Conservation (phyloP, 345 rosid genomes). For the Rhizophora mangle region DNA sequence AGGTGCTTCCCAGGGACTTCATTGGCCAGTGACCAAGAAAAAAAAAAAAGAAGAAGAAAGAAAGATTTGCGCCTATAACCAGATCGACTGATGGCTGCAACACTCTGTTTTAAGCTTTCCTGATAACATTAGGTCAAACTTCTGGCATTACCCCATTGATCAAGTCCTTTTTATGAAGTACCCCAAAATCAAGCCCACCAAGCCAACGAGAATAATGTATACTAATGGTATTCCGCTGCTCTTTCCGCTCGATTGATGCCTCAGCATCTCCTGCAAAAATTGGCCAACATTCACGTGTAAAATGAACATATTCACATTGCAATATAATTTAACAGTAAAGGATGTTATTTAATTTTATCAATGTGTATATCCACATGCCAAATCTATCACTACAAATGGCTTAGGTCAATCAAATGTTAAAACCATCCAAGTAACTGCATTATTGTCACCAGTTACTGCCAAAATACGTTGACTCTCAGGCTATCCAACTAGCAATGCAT, state of each 20-base stretch:
- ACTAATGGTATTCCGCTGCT: constrained; percentile 41
- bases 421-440: too few species aligned
- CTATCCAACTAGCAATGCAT: too few species aligned
- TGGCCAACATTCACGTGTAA: background rate
- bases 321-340: background rate
- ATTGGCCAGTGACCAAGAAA: constrained; percentile 18
- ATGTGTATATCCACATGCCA: too few species aligned
- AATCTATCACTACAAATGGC: too few species aligned
- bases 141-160: constrained; percentile 14
- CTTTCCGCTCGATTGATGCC: constrained; percentile 42
- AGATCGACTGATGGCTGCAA: constrained; percentile 20
- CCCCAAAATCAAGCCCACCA: constrained; percentile 69
- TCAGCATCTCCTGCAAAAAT: constrained; percentile 56
- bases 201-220: constrained; percentile 62
- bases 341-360: too few species aligned
- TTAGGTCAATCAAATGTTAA: too few species aligned
- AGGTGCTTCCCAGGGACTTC: constrained; percentile 16
- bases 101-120: constrained; percentile 22
- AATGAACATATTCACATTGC: background rate
- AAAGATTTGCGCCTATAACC: constrained; percentile 22
- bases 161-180: constrained; percentile 65
- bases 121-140: background rate
- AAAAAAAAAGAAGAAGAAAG: constrained; percentile 9
- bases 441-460: too few species aligned
- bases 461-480: too few species aligned